phyloP scores from a whole-genome alignment of 176 grass and related monocot genomes.

The Oryza australiensis region DNA sequence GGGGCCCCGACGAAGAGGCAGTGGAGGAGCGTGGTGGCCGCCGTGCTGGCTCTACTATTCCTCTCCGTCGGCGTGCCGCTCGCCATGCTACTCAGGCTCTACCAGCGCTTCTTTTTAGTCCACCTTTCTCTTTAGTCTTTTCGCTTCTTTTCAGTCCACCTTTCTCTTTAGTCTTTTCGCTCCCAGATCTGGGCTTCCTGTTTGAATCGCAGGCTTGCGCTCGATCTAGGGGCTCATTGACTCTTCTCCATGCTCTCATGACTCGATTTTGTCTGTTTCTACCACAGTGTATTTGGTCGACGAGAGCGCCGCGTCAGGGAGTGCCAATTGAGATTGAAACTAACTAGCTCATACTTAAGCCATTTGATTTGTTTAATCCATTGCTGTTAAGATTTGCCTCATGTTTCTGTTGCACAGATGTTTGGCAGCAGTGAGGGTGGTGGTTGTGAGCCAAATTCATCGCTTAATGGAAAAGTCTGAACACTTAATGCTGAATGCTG shows the following conservation, averaged over 20 bases:
- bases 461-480: no score
- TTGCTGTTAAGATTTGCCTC: neutral
- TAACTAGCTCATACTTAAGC: neutral
- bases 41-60: conserved; percentile 45
- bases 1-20: conserved; percentile 37
- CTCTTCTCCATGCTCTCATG: neutral
- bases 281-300: conserved; percentile 53
- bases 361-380: neutral
- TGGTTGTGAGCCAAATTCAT: conserved; percentile 30
- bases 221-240: neutral
- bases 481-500: no score
- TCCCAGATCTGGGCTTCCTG: conserved; percentile 17
- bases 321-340: neutral
- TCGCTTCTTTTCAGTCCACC: no score
- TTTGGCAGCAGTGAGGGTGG: conserved; percentile 17
- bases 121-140: no score
- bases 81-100: conserved; percentile 62
- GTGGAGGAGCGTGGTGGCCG: conserved; percentile 48
- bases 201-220: neutral
- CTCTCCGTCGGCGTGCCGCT: conserved; percentile 61
- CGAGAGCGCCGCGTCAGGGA: conserved; percentile 45
- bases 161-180: neutral
- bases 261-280: neutral
- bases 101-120: conserved; percentile 61
- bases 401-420: conserved; percentile 12